These are phyloP conservation scores for Bathelium albidoporum DNA, from an alignment of 495 filamentous ascomycete genomes.

Conservation along the genomic window DNA sequence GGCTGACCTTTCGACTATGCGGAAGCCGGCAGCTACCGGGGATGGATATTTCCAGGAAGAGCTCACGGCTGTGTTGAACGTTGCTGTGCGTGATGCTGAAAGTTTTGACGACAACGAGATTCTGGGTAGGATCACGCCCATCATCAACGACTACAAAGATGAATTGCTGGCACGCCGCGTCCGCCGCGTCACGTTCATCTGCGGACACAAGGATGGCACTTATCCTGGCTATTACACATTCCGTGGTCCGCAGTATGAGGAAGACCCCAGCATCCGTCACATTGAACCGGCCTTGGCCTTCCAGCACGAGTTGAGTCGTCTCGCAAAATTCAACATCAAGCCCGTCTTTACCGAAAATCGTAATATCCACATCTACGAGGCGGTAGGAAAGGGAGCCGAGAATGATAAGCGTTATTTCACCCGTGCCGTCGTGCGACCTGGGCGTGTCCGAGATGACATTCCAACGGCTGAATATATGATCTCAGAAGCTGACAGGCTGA, in stretches of 20 bases:
- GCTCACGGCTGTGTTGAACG: constrained; percentile 79
- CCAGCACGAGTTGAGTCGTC: constrained; percentile 88
- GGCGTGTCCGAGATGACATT: constrained; percentile 90
- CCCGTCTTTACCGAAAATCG: constrained; percentile 98
- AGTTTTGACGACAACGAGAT: constrained; percentile 75
- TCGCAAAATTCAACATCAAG: constrained; percentile 94
- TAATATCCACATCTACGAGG: constrained; percentile 98
- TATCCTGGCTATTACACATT: constrained; percentile 98
- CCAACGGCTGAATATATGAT: constrained; percentile 96
- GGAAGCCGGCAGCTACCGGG: constrained; percentile 36
- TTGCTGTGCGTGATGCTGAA: constrained; percentile 85
- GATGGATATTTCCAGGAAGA: constrained; percentile 55
- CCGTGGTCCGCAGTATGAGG: constrained; percentile 78
- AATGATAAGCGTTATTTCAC: constrained; percentile 98
- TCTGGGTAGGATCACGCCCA: constrained; percentile 56
- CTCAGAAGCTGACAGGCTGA: constrained; percentile 88
- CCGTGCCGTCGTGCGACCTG: constrained; percentile 83
- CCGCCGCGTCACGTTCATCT: constrained; percentile 90
- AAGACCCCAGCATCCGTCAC: constrained; percentile 93
- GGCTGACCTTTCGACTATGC: constrained; percentile 57
- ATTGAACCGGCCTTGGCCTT: constrained; percentile 93
- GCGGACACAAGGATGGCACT: constrained; percentile 84
- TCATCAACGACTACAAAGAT: constrained; percentile 73
- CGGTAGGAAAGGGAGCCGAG: constrained; percentile 83
- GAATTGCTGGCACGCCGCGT: constrained; percentile 72